These are phyloP conservation scores for Backusella circina DNA, from an alignment of 192 early-diverging fungal genomes.

Conservation along the genomic window DNA sequence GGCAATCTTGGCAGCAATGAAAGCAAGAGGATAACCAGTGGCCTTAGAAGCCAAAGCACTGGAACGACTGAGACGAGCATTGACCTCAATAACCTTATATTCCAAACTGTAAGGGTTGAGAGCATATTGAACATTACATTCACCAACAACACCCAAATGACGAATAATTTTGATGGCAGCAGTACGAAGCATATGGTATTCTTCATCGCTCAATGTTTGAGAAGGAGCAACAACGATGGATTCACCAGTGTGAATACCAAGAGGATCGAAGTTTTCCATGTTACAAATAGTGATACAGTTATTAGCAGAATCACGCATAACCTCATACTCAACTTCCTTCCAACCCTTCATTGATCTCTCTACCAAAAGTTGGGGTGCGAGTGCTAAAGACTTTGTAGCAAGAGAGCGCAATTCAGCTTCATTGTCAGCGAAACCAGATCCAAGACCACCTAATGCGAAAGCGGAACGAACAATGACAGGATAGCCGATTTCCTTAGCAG, in stretches of 20 bases:
- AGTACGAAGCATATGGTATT: conserved; percentile 94
- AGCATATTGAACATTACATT: conserved; percentile 98
- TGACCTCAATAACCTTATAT: conserved; percentile 96
- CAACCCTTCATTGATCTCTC: conserved; percentile 98
- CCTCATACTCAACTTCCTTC: conserved; percentile 99
- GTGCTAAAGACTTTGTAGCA: conserved; percentile 79
- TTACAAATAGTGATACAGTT: conserved; percentile 99
- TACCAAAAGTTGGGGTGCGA: conserved; percentile 91
- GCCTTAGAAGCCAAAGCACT: conserved; percentile 95
- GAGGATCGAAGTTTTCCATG: conserved; percentile 99
- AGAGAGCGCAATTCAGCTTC: conserved; percentile 70
- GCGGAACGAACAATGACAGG: conserved; percentile 95
- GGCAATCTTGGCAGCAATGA: conserved; percentile 96
- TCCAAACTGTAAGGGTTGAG: conserved; percentile 85
- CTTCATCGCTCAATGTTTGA: conserved; percentile 94
- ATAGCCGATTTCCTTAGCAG: conserved; percentile 83
- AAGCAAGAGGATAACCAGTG: conserved; percentile 96
- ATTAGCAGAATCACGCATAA: conserved; percentile 92
- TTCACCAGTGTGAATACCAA: conserved; percentile 97
- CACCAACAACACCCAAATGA: conserved; percentile 95
- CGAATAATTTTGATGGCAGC: conserved; percentile 95
- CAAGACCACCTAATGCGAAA: conserved; percentile 94
- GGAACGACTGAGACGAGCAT: conserved; percentile 87
- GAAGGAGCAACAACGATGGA: conserved; percentile 98
- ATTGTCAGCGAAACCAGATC: conserved; percentile 89